Conservation (phyloP, 495 filamentous ascomycete genomes). For the Penicillium psychrofluorescens region DNA sequence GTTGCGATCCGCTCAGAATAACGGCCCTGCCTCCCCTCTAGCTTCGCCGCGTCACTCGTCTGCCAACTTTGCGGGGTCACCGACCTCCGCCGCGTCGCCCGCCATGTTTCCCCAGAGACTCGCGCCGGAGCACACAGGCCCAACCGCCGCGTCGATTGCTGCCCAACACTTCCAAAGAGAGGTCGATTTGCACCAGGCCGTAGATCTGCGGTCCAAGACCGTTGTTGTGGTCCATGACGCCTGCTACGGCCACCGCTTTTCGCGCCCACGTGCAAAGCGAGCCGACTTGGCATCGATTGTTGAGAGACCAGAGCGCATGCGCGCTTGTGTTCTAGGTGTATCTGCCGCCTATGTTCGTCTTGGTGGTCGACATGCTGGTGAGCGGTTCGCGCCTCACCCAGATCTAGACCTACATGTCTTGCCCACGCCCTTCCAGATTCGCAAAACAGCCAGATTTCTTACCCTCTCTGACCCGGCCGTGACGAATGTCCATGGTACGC, state of each 20-base stretch:
- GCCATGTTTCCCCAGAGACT: conserved; percentile 17
- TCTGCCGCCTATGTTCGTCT: conserved; percentile 83
- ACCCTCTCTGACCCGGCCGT: conserved; percentile 61
- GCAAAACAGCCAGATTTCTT: conserved; percentile 60
- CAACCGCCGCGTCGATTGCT: conserved; percentile 64
- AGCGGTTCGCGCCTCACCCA: conserved; percentile 57
- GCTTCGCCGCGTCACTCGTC: conserved; percentile 40
- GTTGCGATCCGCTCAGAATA: conserved; percentile 26
- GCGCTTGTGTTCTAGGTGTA: conserved; percentile 73
- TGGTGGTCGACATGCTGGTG: conserved; percentile 71
- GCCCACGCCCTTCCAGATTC: conserved; percentile 68
- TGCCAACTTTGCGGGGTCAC: conserved; percentile 33
- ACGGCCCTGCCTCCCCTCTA: conserved; percentile 25
- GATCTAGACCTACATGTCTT: conserved; percentile 39
- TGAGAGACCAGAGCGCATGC: conserved; percentile 86
- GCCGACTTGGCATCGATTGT: conserved; percentile 66
- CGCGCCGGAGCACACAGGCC: conserved; percentile 21
- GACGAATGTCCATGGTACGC: conserved; percentile 72
- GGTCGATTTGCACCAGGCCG: conserved; percentile 52
- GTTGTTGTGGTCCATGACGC: conserved; percentile 83
- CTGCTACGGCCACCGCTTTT: conserved; percentile 88
- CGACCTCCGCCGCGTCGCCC: conserved; percentile 20
- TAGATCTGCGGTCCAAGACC: conserved; percentile 51
- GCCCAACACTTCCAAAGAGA: conserved; percentile 63
- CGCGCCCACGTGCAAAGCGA: conserved; percentile 67